Evolutionary conservation across 192 early-diverging fungal genomes (phyloP), one percentile per base, ranked within the genome.

Genomic region (Backusella tarrabulga): DNA sequence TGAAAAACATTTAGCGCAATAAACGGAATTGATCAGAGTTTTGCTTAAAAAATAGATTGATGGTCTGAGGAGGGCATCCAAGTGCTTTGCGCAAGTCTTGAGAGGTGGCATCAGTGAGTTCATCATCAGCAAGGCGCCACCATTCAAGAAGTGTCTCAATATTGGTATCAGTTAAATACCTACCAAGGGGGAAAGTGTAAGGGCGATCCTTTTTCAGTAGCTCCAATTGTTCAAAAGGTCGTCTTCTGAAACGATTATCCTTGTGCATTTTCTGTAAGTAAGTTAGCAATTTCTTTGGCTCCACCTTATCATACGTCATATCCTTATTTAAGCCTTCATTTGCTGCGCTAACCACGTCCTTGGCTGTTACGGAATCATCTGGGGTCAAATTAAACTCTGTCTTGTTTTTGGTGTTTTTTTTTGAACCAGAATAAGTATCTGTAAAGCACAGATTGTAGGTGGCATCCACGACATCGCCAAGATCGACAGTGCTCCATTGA

Each of bases 11-110:
- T 68, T 68, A 76, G 5, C 42, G 36, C 9, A 76, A 15, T 19
- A 41, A 67, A 19, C 66, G 75, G 19, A 76, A 76, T 34, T 76
- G 75, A 36, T 68, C 67, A 26, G 26, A 15, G 17, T 76, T 76
- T 14, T 50, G 34, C 17, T 67, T 29, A 15, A 76, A 67, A 46
- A 76, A 76, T 2, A 35, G 1, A 23, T 34, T 34, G n/a, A 76
- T 35, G 5, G 4, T 21, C 15, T 68, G 38, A 17, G 36, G 40
- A 8, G n/a, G 40, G 34, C 40, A 14, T 41, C 23, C 19, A n/a
- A 76, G 40, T 17, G 44, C 29, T n/a, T 35, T 32, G 0, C 26
- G 35, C 6, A 76, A 67, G n/a, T 76, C 75, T 0, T 76, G 4
- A 8, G 67, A 41, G 4, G 36, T 34, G 0, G 15, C 32, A 46